Conservation (phyloP, 2,329 filamentous ascomycete species). For the Penicillium sp. region DNA sequence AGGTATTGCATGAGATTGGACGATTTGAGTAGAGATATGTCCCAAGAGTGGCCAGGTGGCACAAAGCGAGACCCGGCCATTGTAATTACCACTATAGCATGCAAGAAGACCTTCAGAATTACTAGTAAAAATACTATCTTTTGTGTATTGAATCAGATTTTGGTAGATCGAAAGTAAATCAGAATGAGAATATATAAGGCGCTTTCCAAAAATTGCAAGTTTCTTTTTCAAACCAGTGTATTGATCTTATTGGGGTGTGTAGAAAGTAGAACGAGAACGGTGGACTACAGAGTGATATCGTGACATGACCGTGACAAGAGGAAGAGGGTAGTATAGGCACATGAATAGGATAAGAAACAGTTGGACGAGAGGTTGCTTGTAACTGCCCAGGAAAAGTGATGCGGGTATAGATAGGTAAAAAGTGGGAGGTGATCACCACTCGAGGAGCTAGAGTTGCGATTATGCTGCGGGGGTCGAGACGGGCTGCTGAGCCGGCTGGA, state of each 20-base stretch:
- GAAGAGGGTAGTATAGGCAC: not conserved
- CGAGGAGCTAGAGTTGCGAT: not conserved
- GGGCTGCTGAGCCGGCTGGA: slow-evolving; percentile 18
- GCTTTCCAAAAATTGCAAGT: not conserved
- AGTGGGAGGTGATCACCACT: slow-evolving; percentile 1
- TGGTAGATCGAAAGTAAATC: not conserved
- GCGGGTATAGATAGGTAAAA: slow-evolving; percentile 27
- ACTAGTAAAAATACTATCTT: not conserved
- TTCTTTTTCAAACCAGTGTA: not conserved
- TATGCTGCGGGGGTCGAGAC: slow-evolving; percentile 33
- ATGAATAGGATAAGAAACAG: not conserved
- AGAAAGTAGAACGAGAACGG: slow-evolving; percentile 14
- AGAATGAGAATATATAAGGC: not conserved
- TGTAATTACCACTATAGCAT: not conserved
- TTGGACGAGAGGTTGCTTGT: not conserved
- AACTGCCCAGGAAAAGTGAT: slow-evolving; percentile 8
- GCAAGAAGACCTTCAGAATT: not conserved
- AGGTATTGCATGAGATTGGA: slow-evolving; percentile 67
- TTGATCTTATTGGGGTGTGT: slow-evolving; percentile 1
- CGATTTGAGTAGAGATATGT: slow-evolving; percentile 14
- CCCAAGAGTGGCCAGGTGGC: not conserved
- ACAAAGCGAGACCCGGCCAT: not conserved
- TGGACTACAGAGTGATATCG: slow-evolving; percentile 27
- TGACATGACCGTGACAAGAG: slow-evolving; percentile 17
- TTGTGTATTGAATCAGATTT: slow-evolving; percentile 9